Percentiles rank a stretch among this genome's conserved stretches.
phyloP scores from a whole-genome alignment of 192 early-diverging fungal species.

The Paraglomus brasilianum region DNA sequence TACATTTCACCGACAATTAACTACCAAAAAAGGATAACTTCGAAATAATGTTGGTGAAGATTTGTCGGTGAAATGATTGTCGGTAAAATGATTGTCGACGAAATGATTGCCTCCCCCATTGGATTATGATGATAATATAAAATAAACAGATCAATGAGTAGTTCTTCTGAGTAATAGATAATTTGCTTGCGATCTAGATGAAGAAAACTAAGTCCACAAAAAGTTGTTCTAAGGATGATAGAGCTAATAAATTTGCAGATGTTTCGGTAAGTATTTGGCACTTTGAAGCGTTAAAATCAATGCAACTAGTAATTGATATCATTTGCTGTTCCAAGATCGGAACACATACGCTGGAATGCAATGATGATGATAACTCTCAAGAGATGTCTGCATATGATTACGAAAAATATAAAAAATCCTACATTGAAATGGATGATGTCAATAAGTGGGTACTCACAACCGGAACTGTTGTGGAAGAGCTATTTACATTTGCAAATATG shows the following conservation, averaged over 20 bases:
- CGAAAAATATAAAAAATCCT: slow-evolving; percentile 27
- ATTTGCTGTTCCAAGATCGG: slow-evolving; percentile 2
- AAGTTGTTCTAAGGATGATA: no score
- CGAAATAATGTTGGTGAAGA: no score
- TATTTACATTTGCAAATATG: slow-evolving; percentile 20
- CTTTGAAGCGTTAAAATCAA: slow-evolving; percentile 4
- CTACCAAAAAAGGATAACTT: no score
- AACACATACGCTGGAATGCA: neutral
- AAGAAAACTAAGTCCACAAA: no score
- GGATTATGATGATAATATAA: no score
- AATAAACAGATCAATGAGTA: no score
- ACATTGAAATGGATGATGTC: neutral
- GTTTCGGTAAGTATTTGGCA: slow-evolving; percentile 23
- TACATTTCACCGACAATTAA: no score
- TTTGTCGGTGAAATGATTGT: no score
- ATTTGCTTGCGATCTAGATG: no score
- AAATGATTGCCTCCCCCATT: no score
- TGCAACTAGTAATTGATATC: slow-evolving; percentile 15
- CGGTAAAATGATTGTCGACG: no score
- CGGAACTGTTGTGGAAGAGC: slow-evolving; percentile 25
- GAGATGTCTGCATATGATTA: slow-evolving; percentile 7
- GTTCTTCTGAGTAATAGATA: no score
- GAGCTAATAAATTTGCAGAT: neutral
- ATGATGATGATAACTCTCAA: slow-evolving; percentile 12
- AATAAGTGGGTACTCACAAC: slow-evolving; percentile 21